Percentiles rank a stretch among this genome's conserved stretches.
Evolutionary conservation across 164 flowering plant species (phyloP).

Genomic region (Stephania yunnanensis): DNA sequence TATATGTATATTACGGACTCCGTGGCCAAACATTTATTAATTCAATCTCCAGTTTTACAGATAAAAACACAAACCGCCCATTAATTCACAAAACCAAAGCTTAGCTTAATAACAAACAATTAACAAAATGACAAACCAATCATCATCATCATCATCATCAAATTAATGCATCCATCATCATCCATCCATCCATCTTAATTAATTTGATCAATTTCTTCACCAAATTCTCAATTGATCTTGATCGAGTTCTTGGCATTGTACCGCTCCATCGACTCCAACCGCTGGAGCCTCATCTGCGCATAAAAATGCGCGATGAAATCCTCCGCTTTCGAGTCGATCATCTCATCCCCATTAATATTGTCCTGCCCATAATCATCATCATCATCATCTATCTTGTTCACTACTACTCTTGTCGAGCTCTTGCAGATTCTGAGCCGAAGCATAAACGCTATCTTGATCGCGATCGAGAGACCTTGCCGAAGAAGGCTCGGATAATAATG

Average conservation of each 20-base stretch:
- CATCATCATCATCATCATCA: no score
- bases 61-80: no score
- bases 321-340: constrained; percentile 68
- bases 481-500: constrained; percentile 5
- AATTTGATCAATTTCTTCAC: neutral
- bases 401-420: constrained; percentile 24
- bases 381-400: constrained; percentile 14
- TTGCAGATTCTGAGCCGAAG: constrained; percentile 42
- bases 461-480: constrained; percentile 7
- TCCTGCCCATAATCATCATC: constrained; percentile 12
- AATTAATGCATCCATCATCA: neutral
- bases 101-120: neutral
- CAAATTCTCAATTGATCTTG: neutral
- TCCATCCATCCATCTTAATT: constrained; percentile 4
- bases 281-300: constrained; percentile 53
- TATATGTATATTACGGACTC: no score
- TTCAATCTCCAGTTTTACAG: no score
- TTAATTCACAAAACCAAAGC: neutral
- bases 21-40: no score
- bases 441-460: constrained; percentile 28
- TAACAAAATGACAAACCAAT: neutral
- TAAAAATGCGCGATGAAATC: constrained; percentile 69
- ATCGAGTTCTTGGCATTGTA: neutral
- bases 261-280: constrained; percentile 18
- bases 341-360: constrained; percentile 35